These are phyloP conservation scores for Schwanniomyces polymorphus DNA, from an alignment of 805 yeast genomes.

Conservation along the genomic window DNA sequence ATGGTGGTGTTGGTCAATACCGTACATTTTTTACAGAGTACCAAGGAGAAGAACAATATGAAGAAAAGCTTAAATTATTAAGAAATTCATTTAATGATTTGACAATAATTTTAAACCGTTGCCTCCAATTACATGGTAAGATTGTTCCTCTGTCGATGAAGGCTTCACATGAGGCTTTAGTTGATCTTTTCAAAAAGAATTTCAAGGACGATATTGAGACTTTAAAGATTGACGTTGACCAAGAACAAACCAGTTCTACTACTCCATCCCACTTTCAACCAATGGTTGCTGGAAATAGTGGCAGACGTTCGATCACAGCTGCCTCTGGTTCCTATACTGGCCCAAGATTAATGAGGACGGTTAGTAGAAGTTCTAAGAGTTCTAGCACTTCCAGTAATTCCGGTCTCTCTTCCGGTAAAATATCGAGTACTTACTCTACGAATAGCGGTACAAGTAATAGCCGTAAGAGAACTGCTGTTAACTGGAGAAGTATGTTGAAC, in stretches of 20 bases:
- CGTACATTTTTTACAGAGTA: conserved; percentile 59
- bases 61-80: conserved; percentile 33
- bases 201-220: conserved; percentile 62
- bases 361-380: conserved; percentile 13
- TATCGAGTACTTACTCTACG: conserved; percentile 6
- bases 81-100: conserved; percentile 64
- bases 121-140: conserved; percentile 68
- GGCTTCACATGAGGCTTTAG: conserved; percentile 66
- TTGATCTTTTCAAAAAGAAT: conserved; percentile 62
- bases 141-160: conserved; percentile 56
- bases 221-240: conserved; percentile 36
- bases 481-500: conserved; percentile 31
- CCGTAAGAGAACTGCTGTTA: conserved; percentile 30
- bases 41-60: conserved; percentile 30
- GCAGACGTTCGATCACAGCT: conserved; percentile 4
- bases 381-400: conserved; percentile 28
- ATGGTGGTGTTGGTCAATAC: conserved; percentile 89
- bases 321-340: conserved; percentile 11
- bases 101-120: conserved; percentile 60
- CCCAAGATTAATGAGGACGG: conserved; percentile 22
- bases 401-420: conserved; percentile 20
- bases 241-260: conserved; percentile 24
- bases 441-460: conserved; percentile 6
- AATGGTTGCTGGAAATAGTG: conserved; percentile 4
- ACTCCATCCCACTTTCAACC: conserved; percentile 12